These are phyloP conservation scores for Talaromyces sp. DNA, from an alignment of 2,329 filamentous ascomycete species.

Conservation along the genomic window DNA sequence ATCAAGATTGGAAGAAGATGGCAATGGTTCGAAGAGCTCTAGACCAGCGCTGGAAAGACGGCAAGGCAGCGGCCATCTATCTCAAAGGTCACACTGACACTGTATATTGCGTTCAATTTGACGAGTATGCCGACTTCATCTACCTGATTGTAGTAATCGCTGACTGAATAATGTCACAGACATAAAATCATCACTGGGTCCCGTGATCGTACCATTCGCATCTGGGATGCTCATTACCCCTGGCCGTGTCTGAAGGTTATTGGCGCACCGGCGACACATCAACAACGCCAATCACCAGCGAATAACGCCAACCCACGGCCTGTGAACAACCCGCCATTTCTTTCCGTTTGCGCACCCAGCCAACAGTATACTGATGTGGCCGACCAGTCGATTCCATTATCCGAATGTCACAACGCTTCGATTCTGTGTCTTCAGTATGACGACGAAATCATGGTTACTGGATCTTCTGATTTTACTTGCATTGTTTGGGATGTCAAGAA, in stretches of 20 bases:
- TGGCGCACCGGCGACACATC: conserved; percentile 49
- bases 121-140: conserved; percentile 66
- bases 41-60: conserved; percentile 73
- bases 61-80: conserved; percentile 77
- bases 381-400: conserved; percentile 36
- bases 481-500: conserved; percentile 84
- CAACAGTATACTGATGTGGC: conserved; percentile 56
- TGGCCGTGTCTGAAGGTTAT: conserved; percentile 82
- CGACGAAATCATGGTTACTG: conserved; percentile 85
- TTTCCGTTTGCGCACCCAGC: conserved; percentile 47
- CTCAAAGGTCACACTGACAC: conserved; percentile 91
- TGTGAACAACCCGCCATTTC: conserved; percentile 40
- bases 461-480: conserved; percentile 86
- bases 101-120: conserved; percentile 97
- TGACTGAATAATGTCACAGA: conserved; percentile 42
- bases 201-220: conserved; percentile 87
- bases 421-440: conserved; percentile 96
- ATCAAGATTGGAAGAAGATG: conserved; percentile 80
- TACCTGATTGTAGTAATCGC: background rate
- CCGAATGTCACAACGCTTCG: conserved; percentile 75
- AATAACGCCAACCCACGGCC: conserved; percentile 32
- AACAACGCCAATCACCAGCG: conserved; percentile 11
- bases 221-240: conserved; percentile 86
- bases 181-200: conserved; percentile 96
- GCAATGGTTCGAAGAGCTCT: conserved; percentile 74